phyloP scores from a whole-genome alignment of 306 rosid genomes.

The Quercus glauca region DNA sequence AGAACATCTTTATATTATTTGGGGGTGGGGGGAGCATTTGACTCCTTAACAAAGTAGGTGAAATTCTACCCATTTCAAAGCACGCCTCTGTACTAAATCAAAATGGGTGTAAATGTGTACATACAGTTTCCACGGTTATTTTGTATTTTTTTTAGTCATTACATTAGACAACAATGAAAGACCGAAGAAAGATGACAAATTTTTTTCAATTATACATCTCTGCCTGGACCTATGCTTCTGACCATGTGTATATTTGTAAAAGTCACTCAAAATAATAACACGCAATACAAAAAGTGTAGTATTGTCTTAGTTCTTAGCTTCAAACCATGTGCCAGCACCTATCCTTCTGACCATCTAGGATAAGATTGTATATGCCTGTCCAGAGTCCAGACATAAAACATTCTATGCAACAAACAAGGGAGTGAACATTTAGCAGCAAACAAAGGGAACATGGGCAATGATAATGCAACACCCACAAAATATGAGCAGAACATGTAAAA shows the following conservation, averaged over 20 bases:
- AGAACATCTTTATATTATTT: not conserved
- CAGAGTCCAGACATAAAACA: slow-evolving; percentile 3
- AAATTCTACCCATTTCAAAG: not conserved
- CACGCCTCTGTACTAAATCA: not conserved
- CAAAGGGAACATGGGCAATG: slow-evolving; percentile 5
- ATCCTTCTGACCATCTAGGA: not conserved
- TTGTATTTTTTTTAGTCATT: not conserved
- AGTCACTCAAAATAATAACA: not conserved
- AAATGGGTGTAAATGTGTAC: not conserved
- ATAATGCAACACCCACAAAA: not conserved
- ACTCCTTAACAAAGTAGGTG: not conserved
- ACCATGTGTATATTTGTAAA: not conserved
- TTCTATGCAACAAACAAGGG: slow-evolving; percentile 16
- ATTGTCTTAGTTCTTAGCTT: not conserved
- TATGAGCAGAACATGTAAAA: slow-evolving; percentile 5
- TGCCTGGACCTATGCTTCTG: not conserved
- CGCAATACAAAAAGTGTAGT: not conserved
- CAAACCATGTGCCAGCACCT: not conserved
- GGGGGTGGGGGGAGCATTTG: not conserved
- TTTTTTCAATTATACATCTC: not conserved
- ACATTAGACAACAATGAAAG: not conserved
- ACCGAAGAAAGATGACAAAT: not conserved
- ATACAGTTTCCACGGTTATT: not conserved
- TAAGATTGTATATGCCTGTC: not conserved
- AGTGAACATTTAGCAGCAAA: not conserved